These are phyloP conservation scores for Ceratocystiopsis brevicomis DNA, from an alignment of 2,329 filamentous ascomycete species.

Conservation along the genomic window DNA sequence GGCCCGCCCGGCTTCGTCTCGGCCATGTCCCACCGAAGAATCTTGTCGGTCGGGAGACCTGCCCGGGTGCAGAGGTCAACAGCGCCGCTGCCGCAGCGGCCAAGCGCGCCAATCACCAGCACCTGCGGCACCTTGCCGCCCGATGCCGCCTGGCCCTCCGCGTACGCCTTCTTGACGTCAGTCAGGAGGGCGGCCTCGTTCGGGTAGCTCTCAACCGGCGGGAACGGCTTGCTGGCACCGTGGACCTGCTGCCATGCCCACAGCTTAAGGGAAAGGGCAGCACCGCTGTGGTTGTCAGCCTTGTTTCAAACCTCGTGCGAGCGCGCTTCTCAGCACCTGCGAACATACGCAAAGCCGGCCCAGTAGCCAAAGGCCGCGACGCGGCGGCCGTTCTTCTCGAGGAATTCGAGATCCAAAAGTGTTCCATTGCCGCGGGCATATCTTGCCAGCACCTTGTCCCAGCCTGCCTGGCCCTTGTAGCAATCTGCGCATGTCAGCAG, in stretches of 20 bases:
- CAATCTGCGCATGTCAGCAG: constrained; percentile 23
- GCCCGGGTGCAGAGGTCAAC: constrained; percentile 60
- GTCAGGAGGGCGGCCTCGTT: constrained; percentile 36
- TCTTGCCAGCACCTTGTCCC: constrained; percentile 60
- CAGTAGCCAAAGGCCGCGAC: constrained; percentile 57
- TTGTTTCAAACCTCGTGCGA: no score
- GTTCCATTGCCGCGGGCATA: constrained; percentile 60
- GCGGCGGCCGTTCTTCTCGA: constrained; percentile 44
- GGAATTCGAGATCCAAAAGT: constrained; percentile 74
- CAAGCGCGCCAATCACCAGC: constrained; percentile 70
- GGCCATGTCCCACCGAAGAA: constrained; percentile 53
- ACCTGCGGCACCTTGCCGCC: constrained; percentile 50
- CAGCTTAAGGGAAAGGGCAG: constrained; percentile 55
- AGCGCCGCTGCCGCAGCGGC: constrained; percentile 69
- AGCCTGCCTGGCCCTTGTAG: constrained; percentile 61
- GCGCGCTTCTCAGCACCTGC: no score
- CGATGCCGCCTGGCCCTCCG: constrained; percentile 38
- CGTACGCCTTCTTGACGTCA: constrained; percentile 54
- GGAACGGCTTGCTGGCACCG: constrained; percentile 19
- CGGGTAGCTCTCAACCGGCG: no score
- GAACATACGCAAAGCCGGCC: constrained; percentile 36
- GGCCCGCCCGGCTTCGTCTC: constrained; percentile 64
- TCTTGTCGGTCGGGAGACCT: constrained; percentile 49
- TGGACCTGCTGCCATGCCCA: constrained; percentile 63
- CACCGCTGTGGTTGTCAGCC: constrained; percentile 31